Base-by-base conservation (phyloP, 352 stramenopile species). In the Pythium scleroteichum region DNA sequence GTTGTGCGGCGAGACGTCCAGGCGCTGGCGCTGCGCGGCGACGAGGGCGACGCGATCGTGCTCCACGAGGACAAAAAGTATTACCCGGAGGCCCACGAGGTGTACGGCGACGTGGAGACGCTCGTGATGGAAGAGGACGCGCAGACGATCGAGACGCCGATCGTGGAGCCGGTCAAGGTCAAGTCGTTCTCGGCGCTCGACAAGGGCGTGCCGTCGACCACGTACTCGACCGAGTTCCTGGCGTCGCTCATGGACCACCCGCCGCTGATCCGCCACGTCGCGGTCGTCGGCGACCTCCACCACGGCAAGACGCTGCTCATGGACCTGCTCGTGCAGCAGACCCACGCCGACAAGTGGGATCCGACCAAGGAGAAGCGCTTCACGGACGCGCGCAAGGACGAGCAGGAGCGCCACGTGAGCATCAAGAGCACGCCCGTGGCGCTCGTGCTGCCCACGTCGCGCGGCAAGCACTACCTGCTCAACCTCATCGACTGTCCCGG, bases 1-100 rank as follows among this genome's bases (percentile, higher is more conserved):
- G 29, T 13, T 8, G 3, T 66, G 20, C 66, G 65, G 26, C 67
- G 71, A 1, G 63, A 70, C 19, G 71, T 92, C 50, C 71, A 76
- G 44, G 61, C 76, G 53, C 62, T 92, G 51, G 68, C 72, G 57
- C 65, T 90, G 35, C 77, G 84, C 0, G 53, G 76, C 17, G 70
- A 63, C 44, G 87, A 97, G 53, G 88, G 88, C 16, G 76, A 80
- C 47, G 90, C 92, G 1, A 99, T 99, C 67, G 96, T 99, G n/a
- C 79, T 99, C 32, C 97, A 99, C 63, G 98, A 99, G 75, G 98
- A 99, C 77, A 99, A 99, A 76, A 90, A 99, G 57, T 99, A 99
- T 65, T 99, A 99, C 75, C 96, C 97, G 16, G 96, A 98, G 3
- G 97, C 97, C 4, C 78, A 97, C 49, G 92, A 99, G 59, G 94